Base-by-base conservation (phyloP, 176 grass and related monocot species). In the Raddia distichophylla region DNA sequence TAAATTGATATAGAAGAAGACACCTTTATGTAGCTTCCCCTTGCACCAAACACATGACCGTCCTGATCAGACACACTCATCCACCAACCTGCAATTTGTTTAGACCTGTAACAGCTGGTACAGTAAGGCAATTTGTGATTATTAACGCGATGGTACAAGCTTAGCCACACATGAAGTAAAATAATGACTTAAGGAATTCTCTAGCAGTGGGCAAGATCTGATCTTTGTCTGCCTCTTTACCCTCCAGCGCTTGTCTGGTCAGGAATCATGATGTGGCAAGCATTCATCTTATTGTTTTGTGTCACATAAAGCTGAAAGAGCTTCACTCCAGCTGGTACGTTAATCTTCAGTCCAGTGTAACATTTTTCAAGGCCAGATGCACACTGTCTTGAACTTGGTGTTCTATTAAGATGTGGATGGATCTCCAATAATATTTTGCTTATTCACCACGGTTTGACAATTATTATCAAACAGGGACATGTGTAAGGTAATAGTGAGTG, bases 221-320 rank as follows among this genome's bases (percentile, higher is more conserved):
- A 90, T 82, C 72, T 19, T 73, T 86, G 83, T 73, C 87, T 52
- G 59, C 78, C 60, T 86, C 73, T 73, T 85, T 67, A 78, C 78
- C 52, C 86, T 82, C 43, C 16, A 59, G 52, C 69, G 8, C 64
- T 62, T 71, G 74, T 14, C 43, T n/a, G 8, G 10, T 16, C 2
- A 57, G 78, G 78, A 86, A 86, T 86, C 78, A 77, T 86, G 88
- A 82, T 53, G 78, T 47, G 42, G 13, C 46, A 75, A 27, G 13
- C 46, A 75, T 89, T 80, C 82, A 84, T 62, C 77, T 67, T 17
- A 53, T 77, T 75, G 64, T 67, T 64, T 75, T 75, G 64, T 67
- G 57, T 75, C 50, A 54, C 72, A 66, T 79, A 73, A 64, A 82
- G 80, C 27, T 81, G n/a, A 48, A 71, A 35, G 15, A 18, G 14